Base-by-base conservation (phyloP, 2,329 filamentous ascomycete genomes). In the Fonsecaea erecta region DNA sequence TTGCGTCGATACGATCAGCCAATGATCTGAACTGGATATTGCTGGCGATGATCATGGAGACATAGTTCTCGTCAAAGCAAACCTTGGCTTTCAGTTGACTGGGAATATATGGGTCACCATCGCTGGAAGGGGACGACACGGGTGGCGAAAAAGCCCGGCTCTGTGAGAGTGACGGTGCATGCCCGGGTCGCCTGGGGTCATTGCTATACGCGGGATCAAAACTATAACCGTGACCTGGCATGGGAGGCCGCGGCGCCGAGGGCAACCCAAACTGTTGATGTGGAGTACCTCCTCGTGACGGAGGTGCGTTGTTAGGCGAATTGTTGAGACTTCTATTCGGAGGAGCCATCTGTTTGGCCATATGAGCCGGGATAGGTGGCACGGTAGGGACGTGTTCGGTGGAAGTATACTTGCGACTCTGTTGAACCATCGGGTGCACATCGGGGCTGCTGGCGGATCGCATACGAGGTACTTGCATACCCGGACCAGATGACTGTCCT, bases 61-160 rank as follows among this genome's bases (percentile, higher is more conserved):
- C 90, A 71, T 96, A 96, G 74, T 93, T 95, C 53, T 90, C 90
- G 52, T 95, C 92, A 75, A 92, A 96, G 74, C 94, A 94, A 63
- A 99, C 93, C 76, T 96, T 96, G 57, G 97, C 93, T 79, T 97
- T 98, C 58, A 99, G 85, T 74, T 98, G 95, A 7, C 91, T 93
- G 74, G 76, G 84, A 74, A 84, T 83, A 63, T 72, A 81, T 77
- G 81, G 71, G 74, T 85, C 66, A 73, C 76, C 54, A 28, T 69
- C 64, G 40, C 53, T 62, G 37, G 64, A 63, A 35, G 73, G 57
- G 51, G 64, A 53, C 52, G 65, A 55, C 9, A 67, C 43, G 9
- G 74, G 62, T 67, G 64, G 61, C 73, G 77, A 59, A 73, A 75
- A 71, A 76, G 79, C 65, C 76, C 77, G 43, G 75, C 72, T 62